Percentiles rank a stretch among this genome's conserved stretches.
Conservation (phyloP, 2,329 filamentous ascomycete species). For the Xylaria sp. region DNA sequence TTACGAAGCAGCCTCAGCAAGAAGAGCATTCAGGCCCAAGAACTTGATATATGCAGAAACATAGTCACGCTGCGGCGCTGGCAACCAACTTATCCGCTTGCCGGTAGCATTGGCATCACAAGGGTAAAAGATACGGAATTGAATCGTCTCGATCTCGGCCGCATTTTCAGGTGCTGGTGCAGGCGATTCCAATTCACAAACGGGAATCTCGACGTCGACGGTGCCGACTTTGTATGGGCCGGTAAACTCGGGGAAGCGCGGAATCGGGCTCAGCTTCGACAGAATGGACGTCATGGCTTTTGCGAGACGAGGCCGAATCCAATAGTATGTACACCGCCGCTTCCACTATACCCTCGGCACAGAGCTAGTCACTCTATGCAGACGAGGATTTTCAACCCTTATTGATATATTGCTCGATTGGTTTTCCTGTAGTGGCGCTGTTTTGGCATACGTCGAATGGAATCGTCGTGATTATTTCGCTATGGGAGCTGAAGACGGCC, state of each 20-base stretch:
- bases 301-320: background rate
- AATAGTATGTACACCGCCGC: background rate
- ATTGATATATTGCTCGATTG: background rate
- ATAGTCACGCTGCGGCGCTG: constrained; percentile 78
- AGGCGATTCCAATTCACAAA: constrained; percentile 67
- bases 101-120: constrained; percentile 64
- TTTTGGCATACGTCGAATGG: background rate
- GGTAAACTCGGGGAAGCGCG: constrained; percentile 78
- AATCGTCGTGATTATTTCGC: background rate
- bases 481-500: background rate
- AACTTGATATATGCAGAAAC: constrained; percentile 82
- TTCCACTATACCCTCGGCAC: background rate
- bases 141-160: constrained; percentile 74
- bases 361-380: background rate
- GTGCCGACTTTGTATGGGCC: constrained; percentile 84
- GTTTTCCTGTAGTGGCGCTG: background rate
- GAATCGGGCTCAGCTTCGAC: constrained; percentile 73
- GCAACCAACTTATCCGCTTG: constrained; percentile 79
- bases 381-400: background rate
- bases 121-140: constrained; percentile 87
- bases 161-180: constrained; percentile 65
- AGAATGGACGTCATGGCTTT: constrained; percentile 54
- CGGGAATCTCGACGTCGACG: constrained; percentile 82
- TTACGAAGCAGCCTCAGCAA: constrained; percentile 70
- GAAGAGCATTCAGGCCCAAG: constrained; percentile 69